phyloP scores from a whole-genome alignment of 2,329 filamentous ascomycete genomes.

The Magnaporthiopsis incrustans region DNA sequence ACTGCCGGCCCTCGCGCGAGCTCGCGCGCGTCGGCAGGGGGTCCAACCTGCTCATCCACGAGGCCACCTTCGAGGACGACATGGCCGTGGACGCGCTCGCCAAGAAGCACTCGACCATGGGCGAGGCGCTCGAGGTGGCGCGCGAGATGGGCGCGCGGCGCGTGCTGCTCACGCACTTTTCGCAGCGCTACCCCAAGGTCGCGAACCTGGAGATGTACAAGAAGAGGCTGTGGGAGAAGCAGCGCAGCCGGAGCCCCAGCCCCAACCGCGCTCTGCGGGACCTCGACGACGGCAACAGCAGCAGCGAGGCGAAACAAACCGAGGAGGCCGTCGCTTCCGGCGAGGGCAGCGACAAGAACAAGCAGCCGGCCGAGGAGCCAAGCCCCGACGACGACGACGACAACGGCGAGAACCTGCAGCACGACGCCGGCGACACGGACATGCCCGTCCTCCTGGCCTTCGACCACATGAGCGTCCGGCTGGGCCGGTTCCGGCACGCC shows the following conservation, averaged over 20 bases:
- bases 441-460: slow-evolving; percentile 66
- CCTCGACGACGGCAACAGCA: slow-evolving; percentile 11
- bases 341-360: slow-evolving; percentile 4
- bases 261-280: neutral
- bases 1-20: slow-evolving; percentile 68
- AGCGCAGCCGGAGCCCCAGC: neutral
- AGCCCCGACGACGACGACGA: slow-evolving; percentile 18
- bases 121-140: slow-evolving; percentile 74
- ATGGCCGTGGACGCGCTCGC: slow-evolving; percentile 67
- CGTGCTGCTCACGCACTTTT: slow-evolving; percentile 88
- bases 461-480: slow-evolving; percentile 67
- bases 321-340: no score
- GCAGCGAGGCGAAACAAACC: slow-evolving; percentile 11
- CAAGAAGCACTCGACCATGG: slow-evolving; percentile 86
- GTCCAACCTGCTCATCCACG: slow-evolving; percentile 82
- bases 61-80: slow-evolving; percentile 92
- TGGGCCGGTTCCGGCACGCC: slow-evolving; percentile 62
- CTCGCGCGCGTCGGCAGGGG: slow-evolving; percentile 67
- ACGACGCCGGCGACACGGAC: slow-evolving; percentile 30
- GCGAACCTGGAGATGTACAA: slow-evolving; percentile 27
- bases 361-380: slow-evolving; percentile 12
- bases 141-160: slow-evolving; percentile 70
- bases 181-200: slow-evolving; percentile 81
- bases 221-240: neutral
- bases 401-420: slow-evolving; percentile 21